Conservation (phyloP, 2,329 filamentous ascomycete species). For the Rasamsonia emersonii region DNA sequence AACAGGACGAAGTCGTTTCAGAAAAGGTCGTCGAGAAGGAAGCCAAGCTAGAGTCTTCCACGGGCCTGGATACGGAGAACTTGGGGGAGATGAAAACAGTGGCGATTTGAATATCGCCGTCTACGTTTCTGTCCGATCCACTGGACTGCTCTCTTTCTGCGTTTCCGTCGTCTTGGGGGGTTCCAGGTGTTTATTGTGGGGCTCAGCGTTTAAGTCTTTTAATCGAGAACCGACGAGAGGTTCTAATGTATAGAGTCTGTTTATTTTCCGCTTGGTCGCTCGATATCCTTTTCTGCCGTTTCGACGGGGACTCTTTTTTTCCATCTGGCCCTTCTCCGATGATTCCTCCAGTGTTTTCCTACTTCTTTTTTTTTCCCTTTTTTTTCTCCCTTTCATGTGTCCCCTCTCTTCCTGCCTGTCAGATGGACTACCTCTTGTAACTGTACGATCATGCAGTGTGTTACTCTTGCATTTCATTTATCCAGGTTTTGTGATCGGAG, state of each 20-base stretch:
- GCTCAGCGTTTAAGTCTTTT: not conserved
- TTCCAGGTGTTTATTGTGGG: not conserved
- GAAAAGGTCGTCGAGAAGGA: slow-evolving; percentile 24
- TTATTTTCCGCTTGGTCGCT: not conserved
- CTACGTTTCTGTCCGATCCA: slow-evolving; percentile 9
- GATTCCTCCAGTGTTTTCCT: slow-evolving; percentile 1
- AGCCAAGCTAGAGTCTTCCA: slow-evolving; percentile 19
- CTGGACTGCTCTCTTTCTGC: slow-evolving; percentile 1
- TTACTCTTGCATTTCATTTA: slow-evolving; percentile 5
- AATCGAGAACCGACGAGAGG: not conserved
- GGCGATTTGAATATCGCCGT: slow-evolving; percentile 27
- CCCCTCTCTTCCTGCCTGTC: slow-evolving; percentile 7
- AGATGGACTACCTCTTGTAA: slow-evolving; percentile 10
- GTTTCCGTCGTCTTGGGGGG: not conserved
- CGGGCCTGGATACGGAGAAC: slow-evolving; percentile 28
- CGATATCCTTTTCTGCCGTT: slow-evolving; percentile 1
- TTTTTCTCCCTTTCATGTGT: slow-evolving; percentile 10
- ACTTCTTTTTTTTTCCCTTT: slow-evolving; percentile 8
- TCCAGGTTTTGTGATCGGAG: not conserved
- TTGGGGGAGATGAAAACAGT: slow-evolving; percentile 42
- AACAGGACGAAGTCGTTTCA: slow-evolving; percentile 21
- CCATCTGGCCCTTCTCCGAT: not conserved
- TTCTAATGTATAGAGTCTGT: slow-evolving; percentile 3
- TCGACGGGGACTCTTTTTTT: not conserved
- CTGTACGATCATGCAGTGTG: slow-evolving; percentile 10